Base-by-base conservation (phyloP, 345 rosid species). In the Psidium friedrichsthalianum region DNA sequence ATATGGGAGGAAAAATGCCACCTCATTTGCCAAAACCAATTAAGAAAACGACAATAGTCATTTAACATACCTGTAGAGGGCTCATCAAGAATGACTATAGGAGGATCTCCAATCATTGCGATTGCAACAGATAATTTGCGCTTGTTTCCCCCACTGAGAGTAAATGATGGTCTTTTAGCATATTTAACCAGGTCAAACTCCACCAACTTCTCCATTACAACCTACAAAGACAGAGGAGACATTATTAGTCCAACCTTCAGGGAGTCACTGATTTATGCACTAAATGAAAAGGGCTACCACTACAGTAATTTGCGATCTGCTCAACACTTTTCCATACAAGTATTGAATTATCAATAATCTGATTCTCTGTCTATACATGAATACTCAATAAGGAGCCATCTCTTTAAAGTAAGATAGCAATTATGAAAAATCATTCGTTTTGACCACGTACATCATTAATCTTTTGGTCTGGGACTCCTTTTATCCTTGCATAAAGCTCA, bases 91-190 rank as follows among this genome's bases (percentile, higher is more conserved):
- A 96, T 91, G 89, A 96, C 97, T 86, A 96, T 96, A 25, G 98
- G 99, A 87, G 99, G 99, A 90, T 96, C 97, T 64, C 98, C 98
- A 87, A 95, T 93, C 99, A 97, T 97, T 74, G 99, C 99, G 89
- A 97, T 95, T 87, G 99, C 99, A 87, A 97, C 99, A 2, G 99
- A 97, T 84, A 97, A 87, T 91, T 95, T 97, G 64, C 99, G 97
- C 88, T 95, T 97, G 90, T 97, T 97, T 27, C 99, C 99, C 61
- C 98, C 98, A 86, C 99, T 95, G 36, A 97, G 96, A 21, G 96
- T 83, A 87, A 92, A 95, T 27, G 99, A 95, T 82, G 98, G 98
- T 90, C 93, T 97, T 82, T 91, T 89, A 84, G 98, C 94, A 93
- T 97, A 95, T 91, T 92, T 95, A 88, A 93, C 88, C 92, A 97